Evolutionary conservation across 2,329 filamentous ascomycete genomes (phyloP), one percentile per base, ranked within the genome.

Genomic region (Curvularia sp.): DNA sequence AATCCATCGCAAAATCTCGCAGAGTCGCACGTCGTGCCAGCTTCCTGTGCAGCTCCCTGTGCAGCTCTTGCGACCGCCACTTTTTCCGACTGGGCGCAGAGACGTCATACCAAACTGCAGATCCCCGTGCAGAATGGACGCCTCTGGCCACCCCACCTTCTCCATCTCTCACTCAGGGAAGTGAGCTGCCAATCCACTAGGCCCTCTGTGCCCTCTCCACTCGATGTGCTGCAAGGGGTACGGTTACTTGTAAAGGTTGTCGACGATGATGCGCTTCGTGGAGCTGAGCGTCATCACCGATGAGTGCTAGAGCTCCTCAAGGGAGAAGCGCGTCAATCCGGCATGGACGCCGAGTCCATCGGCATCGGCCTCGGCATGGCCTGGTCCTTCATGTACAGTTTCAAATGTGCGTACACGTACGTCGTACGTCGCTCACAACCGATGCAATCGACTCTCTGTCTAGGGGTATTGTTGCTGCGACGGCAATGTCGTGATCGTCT

Each of bases 71-170:
- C 33, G 33, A 55, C 52, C 30, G 43, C 48, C 61, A 57, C 46
- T 49, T 50, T 43, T 53, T 44, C 24, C 49, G 28, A 44, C 22
- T 31, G 56, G 56, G 55, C 53, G 22, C 31, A 30, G 30, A 41
- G 31, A 49, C 60, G 51, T 58, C 57, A 55, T 65, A 59, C 38
- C 55, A 65, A 60, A 55, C 53, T 58, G 59, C 52, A 60, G 62
- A 67, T 65, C 64, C 26, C 15, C 55, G 57, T 46, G 26, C 42
- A 41, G 33, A 44, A 35, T 54, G 54, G 46, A 53, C 35, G 28
- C 15, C 18, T 30, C 18, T 57, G 33, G 46, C 49, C 50, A 54
- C 60, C 46, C 38, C 55, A 58, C 58, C 28, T 26, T 33, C 35
- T 38, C 24, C 41, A 46, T 33, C 56, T 52, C 28, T 42, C 18